Percentiles rank a stretch among this genome's conserved stretches.
Evolutionary conservation across 106 monocot genomes (phyloP).

Genomic region (Allium cepa): DNA sequence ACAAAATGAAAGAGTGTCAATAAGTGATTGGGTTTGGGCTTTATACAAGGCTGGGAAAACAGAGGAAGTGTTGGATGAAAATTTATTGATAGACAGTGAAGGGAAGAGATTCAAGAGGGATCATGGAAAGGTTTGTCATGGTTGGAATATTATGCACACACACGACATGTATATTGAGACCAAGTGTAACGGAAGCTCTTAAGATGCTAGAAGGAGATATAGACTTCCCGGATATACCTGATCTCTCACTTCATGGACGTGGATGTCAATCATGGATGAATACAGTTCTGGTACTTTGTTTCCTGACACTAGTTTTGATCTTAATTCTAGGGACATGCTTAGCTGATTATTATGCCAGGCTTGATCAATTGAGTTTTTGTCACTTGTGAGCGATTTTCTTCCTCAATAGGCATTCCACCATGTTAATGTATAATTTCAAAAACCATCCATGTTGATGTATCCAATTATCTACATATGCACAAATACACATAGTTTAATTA

Average conservation of each 20-base stretch:
- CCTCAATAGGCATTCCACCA: too few relatives aligned
- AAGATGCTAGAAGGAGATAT: constrained; percentile 75
- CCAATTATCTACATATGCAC: too few relatives aligned
- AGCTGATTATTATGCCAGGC: constrained; percentile 16
- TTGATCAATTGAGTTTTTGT: too few relatives aligned
- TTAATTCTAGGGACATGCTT: constrained; percentile 35
- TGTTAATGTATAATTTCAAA: too few relatives aligned
- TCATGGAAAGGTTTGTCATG: constrained; percentile 70
- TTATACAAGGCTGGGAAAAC: constrained; percentile 49
- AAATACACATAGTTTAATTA: too few relatives aligned
- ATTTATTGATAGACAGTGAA: constrained; percentile 6
- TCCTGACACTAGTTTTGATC: constrained; percentile 11
- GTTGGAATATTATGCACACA: constrained; percentile 72
- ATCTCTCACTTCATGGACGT: constrained; percentile 35
- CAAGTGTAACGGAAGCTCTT: constrained; percentile 64
- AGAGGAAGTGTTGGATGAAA: constrained; percentile 45
- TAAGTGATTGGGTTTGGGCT: constrained; percentile 88
- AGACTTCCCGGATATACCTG: constrained; percentile 46
- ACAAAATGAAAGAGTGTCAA: constrained; percentile 25
- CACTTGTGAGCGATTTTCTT: too few relatives aligned
- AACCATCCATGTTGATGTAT: too few relatives aligned
- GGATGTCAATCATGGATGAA: constrained; percentile 6
- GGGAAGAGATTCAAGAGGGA: constrained; percentile 24
- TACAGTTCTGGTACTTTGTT: constrained; percentile 20
- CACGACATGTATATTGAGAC: constrained; percentile 56